Conservation (phyloP, 1,284 basidiomycete species). For the Apiotrichum mycotoxinovorans region DNA sequence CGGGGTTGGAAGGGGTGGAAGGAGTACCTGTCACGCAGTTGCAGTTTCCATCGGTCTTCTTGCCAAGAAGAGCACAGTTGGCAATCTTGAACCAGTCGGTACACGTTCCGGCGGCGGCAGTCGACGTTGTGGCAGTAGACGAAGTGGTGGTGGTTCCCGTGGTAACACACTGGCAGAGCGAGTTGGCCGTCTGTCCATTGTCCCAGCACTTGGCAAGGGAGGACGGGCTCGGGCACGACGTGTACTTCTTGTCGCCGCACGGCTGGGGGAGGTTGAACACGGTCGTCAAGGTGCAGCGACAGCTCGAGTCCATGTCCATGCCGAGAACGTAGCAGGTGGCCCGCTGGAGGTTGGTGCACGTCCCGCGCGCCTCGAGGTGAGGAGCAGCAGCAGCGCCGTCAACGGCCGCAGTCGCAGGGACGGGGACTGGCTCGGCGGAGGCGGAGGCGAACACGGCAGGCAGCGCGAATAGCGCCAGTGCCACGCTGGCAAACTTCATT, state of each 20-base stretch:
- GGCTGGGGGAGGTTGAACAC: slow-evolving; percentile 1
- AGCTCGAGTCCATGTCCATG: slow-evolving; percentile 9
- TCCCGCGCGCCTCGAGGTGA: background rate
- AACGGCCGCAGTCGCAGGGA: background rate
- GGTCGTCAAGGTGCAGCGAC: background rate
- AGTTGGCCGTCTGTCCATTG: slow-evolving; percentile 7
- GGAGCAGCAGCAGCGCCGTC: background rate
- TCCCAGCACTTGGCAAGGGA: slow-evolving; percentile 13
- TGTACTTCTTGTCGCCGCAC: background rate
- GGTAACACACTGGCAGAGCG: slow-evolving; percentile 3
- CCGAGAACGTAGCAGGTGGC: slow-evolving; percentile 12
- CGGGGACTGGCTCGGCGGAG: background rate
- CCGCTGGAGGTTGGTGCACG: slow-evolving; percentile 3
- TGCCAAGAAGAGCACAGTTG: background rate
- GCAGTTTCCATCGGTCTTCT: slow-evolving; percentile 2
- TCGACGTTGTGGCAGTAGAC: background rate
- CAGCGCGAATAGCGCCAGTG: slow-evolving; percentile 6
- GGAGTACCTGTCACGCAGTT: background rate
- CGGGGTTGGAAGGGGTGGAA: background rate
- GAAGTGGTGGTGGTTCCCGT: background rate
- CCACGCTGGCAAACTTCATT: slow-evolving; percentile 6
- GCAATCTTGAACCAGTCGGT: slow-evolving; percentile 2
- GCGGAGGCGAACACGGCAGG: slow-evolving; percentile 3
- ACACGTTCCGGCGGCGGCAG: background rate
- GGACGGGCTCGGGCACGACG: background rate